phyloP scores from a whole-genome alignment of 2,329 filamentous ascomycete species.

The Furcasterigmium sp. region DNA sequence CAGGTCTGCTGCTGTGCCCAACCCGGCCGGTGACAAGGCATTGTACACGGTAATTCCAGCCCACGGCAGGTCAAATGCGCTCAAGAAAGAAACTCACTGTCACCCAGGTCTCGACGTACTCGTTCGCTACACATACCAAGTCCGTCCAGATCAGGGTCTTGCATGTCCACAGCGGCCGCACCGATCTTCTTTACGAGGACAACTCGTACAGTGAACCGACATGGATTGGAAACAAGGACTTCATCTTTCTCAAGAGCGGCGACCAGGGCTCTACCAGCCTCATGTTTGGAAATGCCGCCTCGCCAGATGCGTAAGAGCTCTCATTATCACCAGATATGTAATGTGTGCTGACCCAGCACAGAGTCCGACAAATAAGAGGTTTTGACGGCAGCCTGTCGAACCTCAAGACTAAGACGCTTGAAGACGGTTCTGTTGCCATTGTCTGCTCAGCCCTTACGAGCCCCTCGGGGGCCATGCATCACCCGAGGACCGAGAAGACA shows the following conservation, averaged over 20 bases:
- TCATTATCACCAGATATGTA: neutral
- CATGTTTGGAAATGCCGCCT: conserved; percentile 30
- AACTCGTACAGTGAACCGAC: conserved; percentile 62
- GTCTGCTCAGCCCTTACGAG: conserved; percentile 60
- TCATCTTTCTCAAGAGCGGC: conserved; percentile 46
- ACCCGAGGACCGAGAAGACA: conserved; percentile 55
- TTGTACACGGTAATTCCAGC: conserved; percentile 52
- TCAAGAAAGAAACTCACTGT: conserved; percentile 17
- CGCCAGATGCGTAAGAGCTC: conserved; percentile 30
- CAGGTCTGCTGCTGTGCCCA: conserved; percentile 66
- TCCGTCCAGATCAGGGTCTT: conserved; percentile 65
- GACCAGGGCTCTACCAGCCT: conserved; percentile 44
- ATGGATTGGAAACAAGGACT: conserved; percentile 68
- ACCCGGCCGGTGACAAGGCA: conserved; percentile 55
- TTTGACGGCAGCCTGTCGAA: conserved; percentile 53
- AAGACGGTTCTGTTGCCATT: conserved; percentile 45
- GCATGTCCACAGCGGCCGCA: conserved; percentile 61
- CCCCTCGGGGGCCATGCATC: conserved; percentile 64
- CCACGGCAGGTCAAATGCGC: neutral
- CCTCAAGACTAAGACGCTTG: conserved; percentile 50
- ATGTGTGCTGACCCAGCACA: neutral
- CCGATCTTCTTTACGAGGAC: conserved; percentile 61
- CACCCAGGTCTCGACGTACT: conserved; percentile 64
- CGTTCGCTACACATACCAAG: conserved; percentile 69
- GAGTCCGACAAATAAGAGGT: conserved; percentile 33